phyloP scores from a whole-genome alignment of 441 rosid species.

The Populus hybrid region DNA sequence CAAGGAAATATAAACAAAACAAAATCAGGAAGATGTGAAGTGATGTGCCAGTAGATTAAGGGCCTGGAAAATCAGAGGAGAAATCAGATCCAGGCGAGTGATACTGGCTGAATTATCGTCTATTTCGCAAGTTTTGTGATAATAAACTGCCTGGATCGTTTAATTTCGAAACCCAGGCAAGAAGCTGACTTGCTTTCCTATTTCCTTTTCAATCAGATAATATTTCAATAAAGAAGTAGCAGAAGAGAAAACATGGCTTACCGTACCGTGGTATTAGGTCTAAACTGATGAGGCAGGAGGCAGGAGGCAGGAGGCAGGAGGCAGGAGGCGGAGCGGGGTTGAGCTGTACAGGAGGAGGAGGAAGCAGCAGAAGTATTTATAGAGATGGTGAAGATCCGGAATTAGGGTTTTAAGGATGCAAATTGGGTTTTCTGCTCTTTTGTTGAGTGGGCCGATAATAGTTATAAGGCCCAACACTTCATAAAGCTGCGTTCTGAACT shows the following conservation, averaged over 20 bases:
- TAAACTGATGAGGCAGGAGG: background rate
- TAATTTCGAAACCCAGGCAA: slow-evolving; percentile 40
- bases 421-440: background rate
- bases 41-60: slow-evolving; percentile 49
- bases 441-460: background rate
- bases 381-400: background rate
- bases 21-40: background rate
- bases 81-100: slow-evolving; percentile 65
- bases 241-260: background rate
- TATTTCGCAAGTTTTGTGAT: slow-evolving; percentile 38
- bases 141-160: slow-evolving; percentile 30
- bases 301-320: background rate
- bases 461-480: background rate
- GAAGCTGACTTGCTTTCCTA: slow-evolving; percentile 59
- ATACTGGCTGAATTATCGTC: slow-evolving; percentile 27
- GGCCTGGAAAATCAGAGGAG: slow-evolving; percentile 51
- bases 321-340: background rate
- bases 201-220: background rate
- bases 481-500: background rate
- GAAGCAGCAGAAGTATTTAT: background rate
- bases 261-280: background rate
- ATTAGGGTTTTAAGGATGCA: slow-evolving; percentile 11
- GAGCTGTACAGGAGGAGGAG: background rate
- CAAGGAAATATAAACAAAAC: background rate
- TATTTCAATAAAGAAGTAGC: background rate